Evolutionary conservation across 108 stramenopile species (phyloP), one percentile per base, ranked within the genome.

Genomic region (Aurantiochytrium sp.): DNA sequence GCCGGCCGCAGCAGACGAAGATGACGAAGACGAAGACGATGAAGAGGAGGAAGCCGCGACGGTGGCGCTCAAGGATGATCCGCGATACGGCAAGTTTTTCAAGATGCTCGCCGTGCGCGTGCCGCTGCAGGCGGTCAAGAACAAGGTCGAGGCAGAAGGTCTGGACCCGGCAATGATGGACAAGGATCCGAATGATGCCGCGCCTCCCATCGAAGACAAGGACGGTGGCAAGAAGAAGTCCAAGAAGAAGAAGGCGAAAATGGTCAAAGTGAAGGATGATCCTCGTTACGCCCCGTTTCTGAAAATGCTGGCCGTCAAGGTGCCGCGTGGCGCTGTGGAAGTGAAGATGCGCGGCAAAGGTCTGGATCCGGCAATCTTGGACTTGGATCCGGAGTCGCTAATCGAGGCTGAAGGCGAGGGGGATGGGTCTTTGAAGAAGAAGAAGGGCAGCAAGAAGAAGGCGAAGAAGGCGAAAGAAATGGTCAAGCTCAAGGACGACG

Each of bases 401-500:
- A 69, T 69, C 42, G 21, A 14, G 49, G 76, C 44, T 12, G 76
- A 83, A 21, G 76, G 49, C 47, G 76, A 83, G 49, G 76, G 4
- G 12, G 76, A 83, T 12, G n/a, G 49, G 10, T 44, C 45, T 1
- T 44, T 0, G 47, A 45, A 83, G 19, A 51, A 51, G 47, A 28
- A 6, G 25, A 42, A 42, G 25, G 25, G 25, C 21, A 69, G 49
- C 21, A 28, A 83, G 44, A 28, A 83, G 47, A 28, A 83, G 76
- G 72, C 18, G 23, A 28, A 83, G 12, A 51, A 51, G 47, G 76
- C 35, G 12, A 42, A 42, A 10, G 25, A 69, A 23, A 69, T 60
- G 58, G 87, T 60, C 29, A 60, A 88, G 87, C 59, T 60, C 19
- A 60, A 88, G 87, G 87, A 88, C 6, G 76, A 83, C 51, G 51